Conservation (phyloP, 345 rosid species). For the Viola odorata region DNA sequence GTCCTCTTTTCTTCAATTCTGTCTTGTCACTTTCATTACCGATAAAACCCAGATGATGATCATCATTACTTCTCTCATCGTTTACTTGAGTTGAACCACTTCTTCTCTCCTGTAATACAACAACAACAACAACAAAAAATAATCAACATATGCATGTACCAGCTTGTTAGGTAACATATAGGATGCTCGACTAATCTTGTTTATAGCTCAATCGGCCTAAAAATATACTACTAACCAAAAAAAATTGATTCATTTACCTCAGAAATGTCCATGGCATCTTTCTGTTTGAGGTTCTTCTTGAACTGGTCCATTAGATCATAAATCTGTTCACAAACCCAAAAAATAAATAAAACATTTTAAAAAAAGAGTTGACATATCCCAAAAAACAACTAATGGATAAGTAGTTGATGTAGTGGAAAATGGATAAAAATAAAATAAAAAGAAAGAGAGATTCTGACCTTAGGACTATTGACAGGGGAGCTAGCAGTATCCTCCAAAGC, state of each 20-base stretch:
- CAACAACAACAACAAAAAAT: neutral
- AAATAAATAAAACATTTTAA: neutral
- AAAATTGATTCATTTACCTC: slow-evolving; percentile 4
- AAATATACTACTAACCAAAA: neutral
- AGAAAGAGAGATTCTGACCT: slow-evolving; percentile 21
- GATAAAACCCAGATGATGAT: slow-evolving; percentile 7
- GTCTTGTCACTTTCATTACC: slow-evolving; percentile 28
- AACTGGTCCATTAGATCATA: slow-evolving; percentile 19
- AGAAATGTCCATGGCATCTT: slow-evolving; percentile 17
- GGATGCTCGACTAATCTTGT: too few relatives aligned
- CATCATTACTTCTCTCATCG: slow-evolving; percentile 12
- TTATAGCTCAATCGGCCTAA: too few relatives aligned
- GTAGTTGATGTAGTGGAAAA: neutral
- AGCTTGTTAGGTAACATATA: too few relatives aligned
- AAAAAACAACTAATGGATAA: neutral
- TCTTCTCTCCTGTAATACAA: slow-evolving; percentile 24
- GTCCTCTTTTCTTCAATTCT: slow-evolving; percentile 58
- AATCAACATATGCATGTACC: too few relatives aligned
- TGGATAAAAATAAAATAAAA: neutral
- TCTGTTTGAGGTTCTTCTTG: slow-evolving; percentile 23
- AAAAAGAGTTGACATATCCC: slow-evolving; percentile 3
- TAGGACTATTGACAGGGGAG: slow-evolving; percentile 46
- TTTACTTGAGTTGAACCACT: slow-evolving; percentile 1
- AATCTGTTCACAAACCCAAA: slow-evolving; percentile 19
- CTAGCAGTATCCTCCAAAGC: slow-evolving; percentile 58